phyloP scores from a whole-genome alignment of 805 yeast species.

The Ogataea methanolica region DNA sequence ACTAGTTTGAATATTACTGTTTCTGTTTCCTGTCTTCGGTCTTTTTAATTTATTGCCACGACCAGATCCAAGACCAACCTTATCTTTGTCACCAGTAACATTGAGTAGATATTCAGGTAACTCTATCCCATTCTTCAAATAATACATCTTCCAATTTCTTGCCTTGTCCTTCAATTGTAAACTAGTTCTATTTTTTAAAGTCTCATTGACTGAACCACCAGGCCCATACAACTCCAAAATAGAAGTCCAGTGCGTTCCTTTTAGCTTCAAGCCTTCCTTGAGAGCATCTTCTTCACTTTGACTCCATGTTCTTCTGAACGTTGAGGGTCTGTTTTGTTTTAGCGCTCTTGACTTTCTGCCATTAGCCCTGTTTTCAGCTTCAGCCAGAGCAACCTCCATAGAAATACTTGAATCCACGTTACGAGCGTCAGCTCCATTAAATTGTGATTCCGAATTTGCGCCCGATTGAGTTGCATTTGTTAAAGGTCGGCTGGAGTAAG shows the following conservation, averaged over 20 bases:
- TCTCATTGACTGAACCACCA: constrained; percentile 83
- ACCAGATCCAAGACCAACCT: constrained; percentile 5
- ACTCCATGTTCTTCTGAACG: constrained; percentile 74
- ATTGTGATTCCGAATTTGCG: too few relatives aligned
- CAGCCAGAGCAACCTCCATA: too few relatives aligned
- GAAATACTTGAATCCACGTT: too few relatives aligned
- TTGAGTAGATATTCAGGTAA: constrained; percentile 75
- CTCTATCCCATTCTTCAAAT: constrained; percentile 66
- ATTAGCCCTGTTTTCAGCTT: constrained; percentile 2
- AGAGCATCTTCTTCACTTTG: constrained; percentile 84
- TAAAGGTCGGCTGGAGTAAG: neutral
- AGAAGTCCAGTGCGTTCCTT: constrained; percentile 93
- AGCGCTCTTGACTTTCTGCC: constrained; percentile 8
- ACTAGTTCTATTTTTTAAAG: constrained; percentile 80
- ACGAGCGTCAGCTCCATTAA: too few relatives aligned
- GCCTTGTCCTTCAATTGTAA: constrained; percentile 96
- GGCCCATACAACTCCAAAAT: constrained; percentile 89
- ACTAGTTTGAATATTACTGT: constrained; percentile 11
- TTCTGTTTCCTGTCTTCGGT: constrained; percentile 19
- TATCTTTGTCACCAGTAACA: constrained; percentile 82
- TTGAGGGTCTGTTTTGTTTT: constrained; percentile 25
- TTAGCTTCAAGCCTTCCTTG: constrained; percentile 68
- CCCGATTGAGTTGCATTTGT: neutral
- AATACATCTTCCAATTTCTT: constrained; percentile 89
- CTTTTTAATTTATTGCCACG: constrained; percentile 11